Evolutionary conservation across 768 basidiomycete genomes (phyloP).

Genomic region (Hirschioporus abietinus): DNA sequence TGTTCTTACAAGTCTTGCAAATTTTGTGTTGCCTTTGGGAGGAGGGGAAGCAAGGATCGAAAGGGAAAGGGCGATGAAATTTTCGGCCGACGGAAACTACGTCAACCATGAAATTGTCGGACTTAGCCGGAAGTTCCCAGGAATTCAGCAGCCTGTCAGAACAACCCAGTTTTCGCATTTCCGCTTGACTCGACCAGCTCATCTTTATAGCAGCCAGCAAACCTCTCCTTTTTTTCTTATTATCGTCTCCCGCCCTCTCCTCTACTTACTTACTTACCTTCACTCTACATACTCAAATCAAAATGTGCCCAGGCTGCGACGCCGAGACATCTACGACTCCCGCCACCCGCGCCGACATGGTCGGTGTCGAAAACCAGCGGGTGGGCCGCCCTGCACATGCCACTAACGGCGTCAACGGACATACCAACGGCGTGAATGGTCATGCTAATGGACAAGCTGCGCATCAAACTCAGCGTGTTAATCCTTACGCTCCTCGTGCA

Average conservation of each 20-base stretch:
- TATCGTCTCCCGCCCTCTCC: background rate
- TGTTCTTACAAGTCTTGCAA: no score
- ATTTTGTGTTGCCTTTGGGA: no score
- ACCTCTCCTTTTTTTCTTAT: background rate
- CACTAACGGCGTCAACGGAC: slow-evolving; percentile 28
- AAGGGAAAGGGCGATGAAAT: background rate
- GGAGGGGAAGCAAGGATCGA: no score
- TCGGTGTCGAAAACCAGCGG: slow-evolving; percentile 55
- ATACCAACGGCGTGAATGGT: slow-evolving; percentile 40
- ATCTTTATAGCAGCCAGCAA: background rate
- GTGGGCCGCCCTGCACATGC: slow-evolving; percentile 28
- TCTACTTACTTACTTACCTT: background rate
- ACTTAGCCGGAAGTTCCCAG: background rate
- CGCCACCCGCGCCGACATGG: slow-evolving; percentile 57
- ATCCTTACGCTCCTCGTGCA: slow-evolving; percentile 88
- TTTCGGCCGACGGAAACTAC: background rate
- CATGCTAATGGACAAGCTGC: slow-evolving; percentile 23
- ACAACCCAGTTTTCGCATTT: background rate
- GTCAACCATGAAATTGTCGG: background rate
- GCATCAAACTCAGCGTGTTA: slow-evolving; percentile 38
- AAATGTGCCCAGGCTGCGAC: slow-evolving; percentile 64
- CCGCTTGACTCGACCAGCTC: background rate
- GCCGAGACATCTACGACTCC: slow-evolving; percentile 22
- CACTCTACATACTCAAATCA: background rate
- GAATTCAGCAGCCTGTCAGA: slow-evolving; percentile 1